Conservation (phyloP, 2,329 filamentous ascomycete genomes). For the Trichophyton benhamiae region DNA sequence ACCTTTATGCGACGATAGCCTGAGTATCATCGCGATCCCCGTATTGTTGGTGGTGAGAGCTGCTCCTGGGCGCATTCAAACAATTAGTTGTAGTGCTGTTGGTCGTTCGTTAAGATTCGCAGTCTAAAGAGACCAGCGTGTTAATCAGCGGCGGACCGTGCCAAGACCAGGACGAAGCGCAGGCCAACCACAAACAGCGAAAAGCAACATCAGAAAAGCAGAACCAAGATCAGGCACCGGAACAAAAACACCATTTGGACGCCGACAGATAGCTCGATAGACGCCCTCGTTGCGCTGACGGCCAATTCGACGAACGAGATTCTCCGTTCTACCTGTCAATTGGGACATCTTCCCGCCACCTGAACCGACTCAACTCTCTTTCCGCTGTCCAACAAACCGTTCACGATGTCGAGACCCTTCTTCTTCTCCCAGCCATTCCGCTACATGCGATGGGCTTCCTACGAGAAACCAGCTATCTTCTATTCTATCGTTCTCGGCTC, state of each 20-base stretch:
- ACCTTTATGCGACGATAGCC: neutral
- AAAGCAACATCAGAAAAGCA: neutral
- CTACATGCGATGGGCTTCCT: constrained; percentile 78
- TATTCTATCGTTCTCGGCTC: constrained; percentile 67
- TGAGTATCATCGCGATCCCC: constrained; percentile 3
- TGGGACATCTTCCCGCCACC: neutral
- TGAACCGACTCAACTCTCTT: neutral
- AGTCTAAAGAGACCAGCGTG: neutral
- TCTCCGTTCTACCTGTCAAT: neutral
- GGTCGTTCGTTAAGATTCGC: too few species aligned
- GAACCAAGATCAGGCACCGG: neutral
- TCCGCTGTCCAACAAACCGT: neutral
- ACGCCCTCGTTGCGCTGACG: neutral
- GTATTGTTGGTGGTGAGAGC: neutral
- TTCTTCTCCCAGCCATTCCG: constrained; percentile 78
- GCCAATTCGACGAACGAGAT: neutral
- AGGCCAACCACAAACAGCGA: neutral
- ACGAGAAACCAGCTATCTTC: constrained; percentile 84
- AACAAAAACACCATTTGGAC: neutral
- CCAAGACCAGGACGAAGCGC: neutral
- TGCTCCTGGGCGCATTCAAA: neutral
- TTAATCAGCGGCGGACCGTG: neutral
- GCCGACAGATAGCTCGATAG: neutral
- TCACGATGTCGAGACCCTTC: constrained; percentile 46
- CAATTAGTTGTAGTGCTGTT: neutral